phyloP scores from a whole-genome alignment of 2,329 filamentous ascomycete genomes.

The Fusarium begoniae region DNA sequence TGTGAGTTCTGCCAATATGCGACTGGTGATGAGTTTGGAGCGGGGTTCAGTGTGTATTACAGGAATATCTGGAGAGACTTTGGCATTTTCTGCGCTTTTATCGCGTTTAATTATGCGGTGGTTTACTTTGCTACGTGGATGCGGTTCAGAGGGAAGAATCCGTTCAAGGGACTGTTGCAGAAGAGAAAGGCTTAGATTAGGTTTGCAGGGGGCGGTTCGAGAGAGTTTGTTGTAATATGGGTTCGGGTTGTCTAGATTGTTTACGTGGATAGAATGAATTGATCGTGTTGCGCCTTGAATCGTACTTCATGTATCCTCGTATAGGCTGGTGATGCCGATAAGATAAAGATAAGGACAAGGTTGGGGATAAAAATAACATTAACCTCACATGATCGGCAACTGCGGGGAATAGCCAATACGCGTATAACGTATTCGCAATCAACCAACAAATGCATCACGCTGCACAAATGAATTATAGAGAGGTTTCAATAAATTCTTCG shows the following conservation, averaged over 20 bases:
- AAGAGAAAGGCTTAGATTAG: slow-evolving; percentile 32
- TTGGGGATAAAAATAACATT: neutral
- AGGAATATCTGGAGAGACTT: slow-evolving; percentile 72
- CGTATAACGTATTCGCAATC: neutral
- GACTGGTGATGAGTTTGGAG: slow-evolving; percentile 68
- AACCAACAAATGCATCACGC: neutral
- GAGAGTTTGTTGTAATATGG: neutral
- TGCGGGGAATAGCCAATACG: neutral
- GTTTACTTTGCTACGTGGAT: slow-evolving; percentile 53
- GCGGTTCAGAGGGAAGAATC: slow-evolving; percentile 52
- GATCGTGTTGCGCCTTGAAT: neutral
- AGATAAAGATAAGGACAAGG: neutral
- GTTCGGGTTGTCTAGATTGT: neutral
- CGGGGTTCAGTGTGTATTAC: slow-evolving; percentile 68
- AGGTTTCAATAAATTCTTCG: rapidly evolving
- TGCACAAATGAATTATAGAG: neutral
- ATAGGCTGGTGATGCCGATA: too few relatives aligned
- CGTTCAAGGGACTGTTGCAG: slow-evolving; percentile 44
- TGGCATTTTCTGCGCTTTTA: slow-evolving; percentile 70
- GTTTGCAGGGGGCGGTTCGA: neutral
- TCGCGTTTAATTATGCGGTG: slow-evolving; percentile 67
- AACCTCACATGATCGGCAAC: neutral
- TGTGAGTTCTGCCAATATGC: slow-evolving; percentile 73
- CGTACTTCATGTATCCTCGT: rapidly evolving
- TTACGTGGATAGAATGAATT: neutral